phyloP scores from a whole-genome alignment of 2,329 filamentous ascomycete species.

The Penicillium sp. region DNA sequence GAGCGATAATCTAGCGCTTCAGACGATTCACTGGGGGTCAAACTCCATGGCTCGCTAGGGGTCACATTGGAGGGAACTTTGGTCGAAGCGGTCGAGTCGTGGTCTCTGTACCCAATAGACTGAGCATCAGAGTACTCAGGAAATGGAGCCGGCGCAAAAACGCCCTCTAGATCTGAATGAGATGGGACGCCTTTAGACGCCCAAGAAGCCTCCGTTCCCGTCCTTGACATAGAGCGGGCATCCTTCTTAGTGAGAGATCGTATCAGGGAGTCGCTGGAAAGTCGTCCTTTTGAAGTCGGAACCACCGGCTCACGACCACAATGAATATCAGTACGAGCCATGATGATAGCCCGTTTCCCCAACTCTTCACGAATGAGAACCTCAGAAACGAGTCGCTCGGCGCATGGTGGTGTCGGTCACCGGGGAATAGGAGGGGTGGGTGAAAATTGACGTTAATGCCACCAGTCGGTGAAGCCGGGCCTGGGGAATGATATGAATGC shows the following conservation, averaged over 20 bases:
- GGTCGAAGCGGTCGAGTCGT: slow-evolving; percentile 13
- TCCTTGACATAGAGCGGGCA: neutral
- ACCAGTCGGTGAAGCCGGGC: neutral
- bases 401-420: slow-evolving; percentile 14
- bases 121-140: slow-evolving; percentile 16
- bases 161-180: slow-evolving; percentile 6
- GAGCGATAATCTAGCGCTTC: slow-evolving; percentile 19
- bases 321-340: slow-evolving; percentile 19
- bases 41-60: slow-evolving; percentile 14
- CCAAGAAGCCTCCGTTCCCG: slow-evolving; percentile 8
- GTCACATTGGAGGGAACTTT: slow-evolving; percentile 9
- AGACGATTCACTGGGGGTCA: slow-evolving; percentile 13
- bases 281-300: slow-evolving; percentile 12
- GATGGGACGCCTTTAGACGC: slow-evolving; percentile 8
- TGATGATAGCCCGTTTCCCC: slow-evolving; percentile 9
- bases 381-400: slow-evolving; percentile 13
- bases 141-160: slow-evolving; percentile 13
- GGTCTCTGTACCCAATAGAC: slow-evolving; percentile 7
- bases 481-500: neutral
- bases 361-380: slow-evolving; percentile 6
- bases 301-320: slow-evolving; percentile 14
- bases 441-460: neutral
- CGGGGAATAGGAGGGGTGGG: neutral
- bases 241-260: slow-evolving; percentile 10
- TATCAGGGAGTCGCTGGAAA: slow-evolving; percentile 16